Evolutionary conservation across 2,329 filamentous ascomycete species (phyloP), one percentile per base, ranked within the genome.

Genomic region (Penicillium sp.): DNA sequence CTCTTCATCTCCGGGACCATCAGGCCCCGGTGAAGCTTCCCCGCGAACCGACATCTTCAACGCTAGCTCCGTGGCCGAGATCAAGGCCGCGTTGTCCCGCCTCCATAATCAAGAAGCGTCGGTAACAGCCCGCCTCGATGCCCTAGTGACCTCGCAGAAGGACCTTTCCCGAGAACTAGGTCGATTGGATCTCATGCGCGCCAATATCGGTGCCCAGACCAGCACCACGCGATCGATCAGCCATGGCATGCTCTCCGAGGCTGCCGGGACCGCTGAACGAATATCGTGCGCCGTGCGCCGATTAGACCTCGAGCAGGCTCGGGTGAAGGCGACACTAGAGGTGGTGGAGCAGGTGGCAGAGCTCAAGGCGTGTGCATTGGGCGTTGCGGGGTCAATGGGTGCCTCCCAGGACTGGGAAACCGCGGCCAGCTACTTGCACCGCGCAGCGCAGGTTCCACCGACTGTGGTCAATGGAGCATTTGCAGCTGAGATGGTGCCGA

Each of bases 351-450:
- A 96, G 73, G 92, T 98, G 12, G 88, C 89, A 4, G 93, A 98
- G 77, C 84, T 98, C 57, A 97, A 97, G 73, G 88, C 93, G 7
- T 98, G 93, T 67, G 89, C 97, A 31, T 83, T 96, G 52, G 93
- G 93, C 38, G 91, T 97, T 9, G 85, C 92, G 24, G 93, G 91
- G 15, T 95, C 88, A 52, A 98, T 98, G 93, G 93, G 92, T 29
- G 92, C 91, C 4, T 89, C 93, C 37, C 93, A 98, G 71, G 93
- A 98, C 74, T 98, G 93, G 93, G 93, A 98, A 71, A 93, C 89
- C 3, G 93, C 93, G 3, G 93, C 93, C 1, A 87, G 81, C 41
- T 97, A 97, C 69, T 80, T 98, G 50, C 83, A 87, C 55, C 82
- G 92, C 39, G 91, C 93, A 6, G 84, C 84, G 52, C 84, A 87